A percentile compares a stretch with the other conserved stretches of the same genome.
These are phyloP conservation scores for Nakaseomyces nivariensis DNA, from an alignment of 1,139 yeast species.

Conservation along the genomic window DNA sequence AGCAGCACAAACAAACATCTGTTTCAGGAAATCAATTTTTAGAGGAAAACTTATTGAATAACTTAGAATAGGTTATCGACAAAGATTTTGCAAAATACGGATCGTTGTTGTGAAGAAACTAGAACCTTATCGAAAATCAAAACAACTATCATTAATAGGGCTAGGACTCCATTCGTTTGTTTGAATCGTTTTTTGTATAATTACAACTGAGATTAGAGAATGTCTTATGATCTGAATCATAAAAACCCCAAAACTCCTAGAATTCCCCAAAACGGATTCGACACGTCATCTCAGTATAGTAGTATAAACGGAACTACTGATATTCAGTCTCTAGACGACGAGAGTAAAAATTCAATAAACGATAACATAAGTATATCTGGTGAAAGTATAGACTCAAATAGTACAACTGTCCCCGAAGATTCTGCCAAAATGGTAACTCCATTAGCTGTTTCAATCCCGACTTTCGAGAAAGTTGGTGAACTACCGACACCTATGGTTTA, in stretches of 20 bases:
- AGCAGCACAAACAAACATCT: too few species aligned
- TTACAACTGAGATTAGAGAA: neutral
- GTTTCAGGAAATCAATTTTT: too few species aligned
- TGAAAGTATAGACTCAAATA: neutral
- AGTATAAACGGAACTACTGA: neutral
- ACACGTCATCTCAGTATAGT: neutral
- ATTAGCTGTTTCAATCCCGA: constrained; percentile 9
- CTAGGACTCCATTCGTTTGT: too few species aligned
- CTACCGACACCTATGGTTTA: constrained; percentile 28
- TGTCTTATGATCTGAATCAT: neutral
- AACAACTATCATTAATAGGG: too few species aligned
- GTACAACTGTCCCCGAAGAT: neutral
- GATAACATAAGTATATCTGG: neutral
- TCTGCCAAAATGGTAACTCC: neutral
- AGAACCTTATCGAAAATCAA: too few species aligned
- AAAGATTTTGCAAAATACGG: too few species aligned
- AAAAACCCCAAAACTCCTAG: neutral
- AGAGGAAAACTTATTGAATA: too few species aligned
- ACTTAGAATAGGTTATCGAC: too few species aligned
- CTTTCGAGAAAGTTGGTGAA: constrained; percentile 15
- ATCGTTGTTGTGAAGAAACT: too few species aligned
- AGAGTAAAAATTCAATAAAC: neutral
- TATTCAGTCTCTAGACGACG: neutral
- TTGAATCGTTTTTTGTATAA: too few species aligned
- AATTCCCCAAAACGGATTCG: constrained; percentile 3